These are phyloP conservation scores for Cercospora citrullina DNA, from an alignment of 2,329 filamentous ascomycete species.

Conservation along the genomic window DNA sequence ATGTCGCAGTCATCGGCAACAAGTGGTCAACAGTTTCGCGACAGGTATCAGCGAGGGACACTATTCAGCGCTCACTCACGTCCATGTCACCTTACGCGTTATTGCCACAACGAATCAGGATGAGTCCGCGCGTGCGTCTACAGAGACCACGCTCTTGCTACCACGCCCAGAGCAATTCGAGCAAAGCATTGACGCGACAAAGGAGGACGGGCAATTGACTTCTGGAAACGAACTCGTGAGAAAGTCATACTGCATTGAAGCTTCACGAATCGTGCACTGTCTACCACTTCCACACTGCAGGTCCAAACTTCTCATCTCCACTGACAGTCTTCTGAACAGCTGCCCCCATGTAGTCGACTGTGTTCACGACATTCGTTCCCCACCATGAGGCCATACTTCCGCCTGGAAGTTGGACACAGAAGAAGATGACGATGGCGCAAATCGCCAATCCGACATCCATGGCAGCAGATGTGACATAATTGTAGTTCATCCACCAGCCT, in stretches of 20 bases:
- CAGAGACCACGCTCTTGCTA: too few species aligned
- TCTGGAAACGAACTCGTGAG: too few species aligned
- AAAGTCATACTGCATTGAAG: not conserved
- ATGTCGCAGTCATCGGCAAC: too few species aligned
- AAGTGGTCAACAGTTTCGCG: too few species aligned
- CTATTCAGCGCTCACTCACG: too few species aligned
- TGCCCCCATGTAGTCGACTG: constrained; percentile 19
- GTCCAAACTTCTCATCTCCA: constrained; percentile 66
- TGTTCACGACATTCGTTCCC: constrained; percentile 22
- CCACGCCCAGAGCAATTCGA: too few species aligned
- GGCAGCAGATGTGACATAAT: constrained; percentile 82
- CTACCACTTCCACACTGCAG: constrained; percentile 32
- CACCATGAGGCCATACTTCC: constrained; percentile 77
- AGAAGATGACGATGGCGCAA: constrained; percentile 83
- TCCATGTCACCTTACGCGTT: too few species aligned
- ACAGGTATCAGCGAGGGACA: too few species aligned
- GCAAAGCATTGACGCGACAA: too few species aligned
- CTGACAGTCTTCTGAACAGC: constrained; percentile 49
- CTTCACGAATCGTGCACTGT: not conserved
- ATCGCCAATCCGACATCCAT: constrained; percentile 81
- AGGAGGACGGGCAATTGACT: too few species aligned
- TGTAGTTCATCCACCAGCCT: constrained; percentile 74
- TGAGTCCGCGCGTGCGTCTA: too few species aligned
- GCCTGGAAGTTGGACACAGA: constrained; percentile 78
- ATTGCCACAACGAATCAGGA: too few species aligned